phyloP scores from a whole-genome alignment of 2,329 filamentous ascomycete genomes.

The Colletotrichum sp. region DNA sequence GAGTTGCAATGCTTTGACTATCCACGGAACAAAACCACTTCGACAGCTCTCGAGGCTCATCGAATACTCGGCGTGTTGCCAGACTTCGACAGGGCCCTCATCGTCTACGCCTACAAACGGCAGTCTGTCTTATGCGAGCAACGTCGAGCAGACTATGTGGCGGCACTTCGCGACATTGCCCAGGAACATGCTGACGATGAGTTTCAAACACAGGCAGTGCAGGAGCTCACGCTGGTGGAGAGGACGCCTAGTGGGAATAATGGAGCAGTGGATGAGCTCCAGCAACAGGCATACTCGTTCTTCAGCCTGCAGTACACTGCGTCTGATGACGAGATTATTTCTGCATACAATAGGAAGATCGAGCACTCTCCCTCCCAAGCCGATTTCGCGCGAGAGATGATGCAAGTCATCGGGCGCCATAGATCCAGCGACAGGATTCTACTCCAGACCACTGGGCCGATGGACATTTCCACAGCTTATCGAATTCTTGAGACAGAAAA shows the following conservation, averaged over 20 bases:
- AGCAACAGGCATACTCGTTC: slow-evolving; percentile 18
- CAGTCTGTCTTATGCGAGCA: slow-evolving; percentile 13
- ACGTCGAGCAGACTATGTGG: slow-evolving; percentile 2
- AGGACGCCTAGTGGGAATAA: neutral
- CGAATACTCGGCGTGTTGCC: slow-evolving; percentile 18
- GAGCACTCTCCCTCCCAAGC: slow-evolving; percentile 24
- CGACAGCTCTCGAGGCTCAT: neutral
- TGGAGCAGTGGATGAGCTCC: slow-evolving; percentile 3
- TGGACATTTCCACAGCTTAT: slow-evolving; percentile 9
- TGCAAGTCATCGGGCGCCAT: slow-evolving; percentile 24
- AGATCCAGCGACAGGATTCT: slow-evolving; percentile 7
- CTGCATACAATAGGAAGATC: slow-evolving; percentile 23
- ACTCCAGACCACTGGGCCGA: slow-evolving; percentile 1
- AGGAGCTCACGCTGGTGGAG: slow-evolving; percentile 16
- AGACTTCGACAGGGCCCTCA: slow-evolving; percentile 13
- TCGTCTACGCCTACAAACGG: slow-evolving; percentile 14
- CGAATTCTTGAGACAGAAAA: slow-evolving; percentile 8
- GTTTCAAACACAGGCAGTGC: slow-evolving; percentile 10
- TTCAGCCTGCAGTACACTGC: slow-evolving; percentile 14
- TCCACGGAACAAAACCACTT: neutral
- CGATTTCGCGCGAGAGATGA: slow-evolving; percentile 24
- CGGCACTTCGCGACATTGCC: slow-evolving; percentile 13
- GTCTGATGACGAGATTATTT: slow-evolving; percentile 24
- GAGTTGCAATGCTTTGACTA: slow-evolving; percentile 20
- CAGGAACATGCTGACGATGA: slow-evolving; percentile 11